Evolutionary conservation across 169 alveolate species (phyloP).

Genomic region (Ichthyophthirius multifiliis): DNA sequence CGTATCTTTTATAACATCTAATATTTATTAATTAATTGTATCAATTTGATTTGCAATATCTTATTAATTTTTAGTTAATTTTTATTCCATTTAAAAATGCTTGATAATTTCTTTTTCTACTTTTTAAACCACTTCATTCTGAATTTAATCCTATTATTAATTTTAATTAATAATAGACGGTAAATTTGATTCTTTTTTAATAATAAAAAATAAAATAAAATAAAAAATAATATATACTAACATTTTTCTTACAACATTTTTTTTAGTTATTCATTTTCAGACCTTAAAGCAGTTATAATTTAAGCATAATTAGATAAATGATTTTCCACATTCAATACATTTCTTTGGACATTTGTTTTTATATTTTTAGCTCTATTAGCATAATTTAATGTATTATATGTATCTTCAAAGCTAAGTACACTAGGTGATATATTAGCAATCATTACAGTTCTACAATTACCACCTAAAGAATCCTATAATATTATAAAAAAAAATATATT

Average conservation of each 20-base stretch:
- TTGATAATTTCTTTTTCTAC: not conserved
- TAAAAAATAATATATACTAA: too few relatives aligned
- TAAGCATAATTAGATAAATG: slow-evolving; percentile 65
- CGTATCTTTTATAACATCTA: not conserved
- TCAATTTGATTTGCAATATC: not conserved
- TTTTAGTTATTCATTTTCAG: slow-evolving; percentile 56
- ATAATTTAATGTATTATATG: slow-evolving; percentile 90
- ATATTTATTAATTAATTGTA: not conserved
- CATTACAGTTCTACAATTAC: slow-evolving; percentile 85
- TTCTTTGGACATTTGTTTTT: slow-evolving; percentile 67
- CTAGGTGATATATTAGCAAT: slow-evolving; percentile 79
- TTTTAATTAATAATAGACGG: not conserved
- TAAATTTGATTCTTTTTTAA: not conserved
- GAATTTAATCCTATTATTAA: not conserved
- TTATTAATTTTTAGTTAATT: not conserved
- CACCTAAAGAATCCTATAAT: slow-evolving; percentile 89
- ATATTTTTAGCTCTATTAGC: slow-evolving; percentile 91
- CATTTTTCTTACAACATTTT: not conserved
- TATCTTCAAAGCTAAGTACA: slow-evolving; percentile 88
- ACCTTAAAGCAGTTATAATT: slow-evolving; percentile 59
- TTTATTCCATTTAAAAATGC: not conserved
- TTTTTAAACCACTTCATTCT: not conserved
- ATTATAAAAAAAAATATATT: too few relatives aligned
- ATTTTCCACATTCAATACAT: slow-evolving; percentile 62
- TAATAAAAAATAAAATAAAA: not conserved